Percentiles rank a stretch among this genome's conserved stretches.
These are phyloP conservation scores for Silene noctiflora DNA, from an alignment of 179 eudicot genomes.

Conservation along the genomic window DNA sequence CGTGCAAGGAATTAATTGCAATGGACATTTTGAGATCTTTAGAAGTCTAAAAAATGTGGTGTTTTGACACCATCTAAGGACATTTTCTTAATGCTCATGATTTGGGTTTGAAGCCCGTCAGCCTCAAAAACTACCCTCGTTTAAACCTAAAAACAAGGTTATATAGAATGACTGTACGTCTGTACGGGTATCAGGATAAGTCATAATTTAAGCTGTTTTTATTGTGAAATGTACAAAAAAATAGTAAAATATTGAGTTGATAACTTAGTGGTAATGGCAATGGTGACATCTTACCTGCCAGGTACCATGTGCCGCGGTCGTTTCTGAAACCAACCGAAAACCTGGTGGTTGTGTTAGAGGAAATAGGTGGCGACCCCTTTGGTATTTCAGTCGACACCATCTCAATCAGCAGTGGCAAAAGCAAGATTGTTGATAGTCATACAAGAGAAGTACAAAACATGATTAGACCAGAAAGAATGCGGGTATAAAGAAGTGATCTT, in stretches of 20 bases:
- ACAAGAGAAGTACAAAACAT: constrained; percentile 14
- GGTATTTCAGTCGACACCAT: constrained; percentile 28
- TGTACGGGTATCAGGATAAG: not conserved
- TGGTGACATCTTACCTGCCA: constrained; percentile 6
- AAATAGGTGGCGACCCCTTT: constrained; percentile 32
- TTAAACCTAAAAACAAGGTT: not conserved
- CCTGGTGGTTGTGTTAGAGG: constrained; percentile 30
- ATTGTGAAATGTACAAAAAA: too few species aligned
- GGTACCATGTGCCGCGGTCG: constrained; percentile 42
- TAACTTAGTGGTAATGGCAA: not conserved
- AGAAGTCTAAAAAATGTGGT: not conserved
- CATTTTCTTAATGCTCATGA: not conserved
- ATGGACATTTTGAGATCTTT: too few species aligned
- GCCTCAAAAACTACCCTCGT: too few species aligned
- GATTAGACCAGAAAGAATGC: constrained; percentile 19
- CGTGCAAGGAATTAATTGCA: not conserved
- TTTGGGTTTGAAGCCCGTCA: too few species aligned
- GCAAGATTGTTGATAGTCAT: constrained; percentile 5
- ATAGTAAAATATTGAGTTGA: too few species aligned
- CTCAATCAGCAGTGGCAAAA: constrained; percentile 20
- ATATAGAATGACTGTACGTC: not conserved
- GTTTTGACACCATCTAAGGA: too few species aligned
- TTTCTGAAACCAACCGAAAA: constrained; percentile 27
- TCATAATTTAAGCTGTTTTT: not conserved
- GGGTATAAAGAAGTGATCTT: constrained; percentile 9